Evolutionary conservation across 2,329 filamentous ascomycete genomes (phyloP), one percentile per base, ranked within the genome.

Genomic region (Ophiostoma montium): DNA sequence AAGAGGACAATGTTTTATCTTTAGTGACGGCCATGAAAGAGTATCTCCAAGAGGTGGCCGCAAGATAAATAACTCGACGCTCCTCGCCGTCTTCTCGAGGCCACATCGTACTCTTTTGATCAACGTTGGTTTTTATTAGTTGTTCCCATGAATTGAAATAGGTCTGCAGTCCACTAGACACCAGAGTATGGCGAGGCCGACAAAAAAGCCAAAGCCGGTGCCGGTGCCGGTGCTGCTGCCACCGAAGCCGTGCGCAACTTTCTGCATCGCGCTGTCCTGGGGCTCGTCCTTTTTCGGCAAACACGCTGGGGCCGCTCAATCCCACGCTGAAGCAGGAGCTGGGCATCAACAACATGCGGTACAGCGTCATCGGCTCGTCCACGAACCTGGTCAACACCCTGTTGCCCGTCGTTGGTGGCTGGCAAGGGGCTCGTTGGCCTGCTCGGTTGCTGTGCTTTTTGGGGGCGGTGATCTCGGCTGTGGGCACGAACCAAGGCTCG

Each of bases 251-350:
- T 43, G 1, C 27, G 16, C 11, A 56, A 59, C 41, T 59, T 59
- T 31, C 58, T 57, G 57, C 35, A 41, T 59, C 15, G 49, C 49
- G 10, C 53, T 59, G 18, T 59, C 57, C 15, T 58, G 55, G 53
- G 57, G 57, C 21, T 59, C 57, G 8, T 59, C 57, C 0, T 58
- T 59, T 32, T 57, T 57, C 0, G 57, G 58, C n/a, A 42, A 59
- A 57, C 13, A 58, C 56, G 1, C 52, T 60, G 0, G 58, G 58
- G 0, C 58, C 58, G 1, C 52, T 60, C 11, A 58, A 60, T 52
- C 50, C 38, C 16, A 58, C 57, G 15, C 31, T 52, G 16, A 47
- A 35, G 16, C 48, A 48, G n/a, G 47, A 60, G 44, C 51, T 60
- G 1, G 44, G 57, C 6, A 60, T 60, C 41, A 51, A 35, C 49